These are phyloP conservation scores for Phytopythium chamaehyphon DNA, from an alignment of 352 stramenopile species.

Conservation along the genomic window DNA sequence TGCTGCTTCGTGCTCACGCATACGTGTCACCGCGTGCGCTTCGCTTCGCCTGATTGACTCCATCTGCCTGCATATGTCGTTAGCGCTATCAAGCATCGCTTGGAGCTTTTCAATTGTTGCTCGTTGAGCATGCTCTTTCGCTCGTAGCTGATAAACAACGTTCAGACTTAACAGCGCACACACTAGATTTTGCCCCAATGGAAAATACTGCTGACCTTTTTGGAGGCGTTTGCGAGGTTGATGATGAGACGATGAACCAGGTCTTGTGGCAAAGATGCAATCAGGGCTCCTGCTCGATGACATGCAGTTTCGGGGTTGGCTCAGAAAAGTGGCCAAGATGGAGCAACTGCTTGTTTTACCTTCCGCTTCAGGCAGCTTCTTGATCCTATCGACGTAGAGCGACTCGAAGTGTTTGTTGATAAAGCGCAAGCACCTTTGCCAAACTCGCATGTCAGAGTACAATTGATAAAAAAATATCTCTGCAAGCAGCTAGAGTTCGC, in stretches of 20 bases:
- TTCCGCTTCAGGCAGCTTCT: slow-evolving; percentile 52
- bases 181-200: no score
- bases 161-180: no score
- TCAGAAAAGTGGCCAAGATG: no score
- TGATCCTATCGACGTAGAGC: slow-evolving; percentile 62
- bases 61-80: slow-evolving; percentile 27
- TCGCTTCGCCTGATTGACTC: slow-evolving; percentile 28
- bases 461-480: not conserved
- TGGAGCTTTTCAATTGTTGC: slow-evolving; percentile 30
- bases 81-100: slow-evolving; percentile 16
- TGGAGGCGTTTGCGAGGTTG: slow-evolving; percentile 53
- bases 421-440: slow-evolving; percentile 46
- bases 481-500: not conserved
- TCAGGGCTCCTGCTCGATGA: slow-evolving; percentile 36
- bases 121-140: slow-evolving; percentile 30
- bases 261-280: slow-evolving; percentile 55
- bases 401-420: slow-evolving; percentile 69
- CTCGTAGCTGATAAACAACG: slow-evolving; percentile 31
- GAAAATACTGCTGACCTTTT: slow-evolving; percentile 42
- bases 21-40: slow-evolving; percentile 17
- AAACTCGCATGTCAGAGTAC: not conserved
- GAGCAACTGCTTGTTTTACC: slow-evolving; percentile 20
- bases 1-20: slow-evolving; percentile 29
- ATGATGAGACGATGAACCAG: slow-evolving; percentile 69
- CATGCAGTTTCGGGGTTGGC: no score